phyloP scores from a whole-genome alignment of 257 asterid species.

The Euphrasia confusa region DNA sequence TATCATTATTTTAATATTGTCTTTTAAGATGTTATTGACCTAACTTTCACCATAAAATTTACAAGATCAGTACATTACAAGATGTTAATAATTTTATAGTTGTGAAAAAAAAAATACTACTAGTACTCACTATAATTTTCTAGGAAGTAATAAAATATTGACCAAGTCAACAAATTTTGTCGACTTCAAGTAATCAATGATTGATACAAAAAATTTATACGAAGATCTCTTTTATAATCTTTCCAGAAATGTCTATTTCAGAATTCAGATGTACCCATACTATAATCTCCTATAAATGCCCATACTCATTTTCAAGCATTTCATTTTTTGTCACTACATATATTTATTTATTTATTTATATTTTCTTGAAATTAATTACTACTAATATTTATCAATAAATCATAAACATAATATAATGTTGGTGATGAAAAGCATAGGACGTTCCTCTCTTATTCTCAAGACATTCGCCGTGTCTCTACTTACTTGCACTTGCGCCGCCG shows the following conservation, averaged over 20 bases:
- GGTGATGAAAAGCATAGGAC: neutral
- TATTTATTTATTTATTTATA: neutral
- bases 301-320: constrained; percentile 10
- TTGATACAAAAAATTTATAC: too few species aligned
- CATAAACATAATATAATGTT: constrained; percentile 1
- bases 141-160: too few species aligned
- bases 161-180: too few species aligned
- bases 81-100: too few species aligned
- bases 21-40: too few species aligned
- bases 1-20: too few species aligned
- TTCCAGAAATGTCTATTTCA: neutral
- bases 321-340: neutral
- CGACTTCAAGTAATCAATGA: too few species aligned
- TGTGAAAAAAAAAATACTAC: too few species aligned
- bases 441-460: constrained; percentile 23
- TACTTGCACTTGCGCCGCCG: constrained; percentile 55
- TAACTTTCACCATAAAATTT: too few species aligned
- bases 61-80: too few species aligned
- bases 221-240: neutral
- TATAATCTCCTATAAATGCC: constrained; percentile 19
- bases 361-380: neutral
- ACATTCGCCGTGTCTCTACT: constrained; percentile 33
- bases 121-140: too few species aligned
- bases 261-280: neutral
- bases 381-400: too few species aligned